Evolutionary conservation across 495 filamentous ascomycete genomes (phyloP), one percentile per base, ranked within the genome.

Genomic region (Penicillium turbatum): DNA sequence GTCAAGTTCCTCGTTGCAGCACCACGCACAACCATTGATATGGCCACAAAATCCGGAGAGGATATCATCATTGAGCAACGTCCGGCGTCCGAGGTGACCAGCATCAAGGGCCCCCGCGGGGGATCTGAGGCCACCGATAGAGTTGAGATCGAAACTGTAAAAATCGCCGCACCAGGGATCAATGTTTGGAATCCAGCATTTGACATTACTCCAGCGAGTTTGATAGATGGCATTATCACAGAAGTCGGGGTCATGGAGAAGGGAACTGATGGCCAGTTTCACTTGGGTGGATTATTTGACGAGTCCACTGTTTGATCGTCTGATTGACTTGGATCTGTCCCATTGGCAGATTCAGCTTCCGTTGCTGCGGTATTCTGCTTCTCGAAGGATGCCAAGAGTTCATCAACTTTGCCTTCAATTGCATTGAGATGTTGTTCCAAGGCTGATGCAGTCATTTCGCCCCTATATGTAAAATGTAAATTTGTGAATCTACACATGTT

Each of bases 1-100:
- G 79, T 97, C 44, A 97, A 93, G 65, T 98, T 98, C 65, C 77
- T 98, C 26, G 92, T 97, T 8, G 93, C 95, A 5, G 93, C 93
- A 2, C 93, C 93, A 10, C 87, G 90, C 16, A 97, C 95, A 8
- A 96, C 88, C 50, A 92, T 98, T 61, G 93, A 98, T 64, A 73
- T 96, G 52, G 73, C 80, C 13, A 97, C 95, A 2, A 72, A 72
- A 52, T 83, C 81, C 3, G 93, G 95, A 0, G 68, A 65, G 0
- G 82, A 85, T 21, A 97, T 98, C 59, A 76, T 85, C 51, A 96
- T 98, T 43, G 93, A 98, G 71, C 84, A 95, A 71, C 84, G 93
- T 26, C 81, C 86, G 13, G 71, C 79, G 6, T 81, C 81, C 35
- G 93, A 98, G 71, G 71, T 97, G 47, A 89, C 88, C 8, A 83